Evolutionary conservation across 1,284 basidiomycete species (phyloP).

Genomic region (Ceratobasidium sp.): DNA sequence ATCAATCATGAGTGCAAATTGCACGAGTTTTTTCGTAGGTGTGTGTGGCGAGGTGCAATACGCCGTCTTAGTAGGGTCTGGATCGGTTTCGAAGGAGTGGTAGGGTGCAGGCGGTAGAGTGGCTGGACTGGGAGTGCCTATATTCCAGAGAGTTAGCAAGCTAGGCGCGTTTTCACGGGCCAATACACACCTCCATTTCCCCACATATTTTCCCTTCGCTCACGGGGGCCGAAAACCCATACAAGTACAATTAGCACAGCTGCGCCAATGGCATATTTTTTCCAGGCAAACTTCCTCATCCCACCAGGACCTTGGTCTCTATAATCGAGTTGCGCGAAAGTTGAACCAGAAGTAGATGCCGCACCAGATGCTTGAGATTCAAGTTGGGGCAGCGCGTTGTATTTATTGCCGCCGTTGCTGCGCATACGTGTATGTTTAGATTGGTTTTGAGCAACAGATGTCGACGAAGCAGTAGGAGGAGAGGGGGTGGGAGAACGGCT

Average conservation of each 20-base stretch:
- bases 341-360: neutral
- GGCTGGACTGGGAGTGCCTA: constrained; percentile 24
- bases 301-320: constrained; percentile 26
- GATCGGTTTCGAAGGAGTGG: constrained; percentile 71
- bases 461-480: constrained; percentile 19
- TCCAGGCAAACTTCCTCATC: constrained; percentile 67
- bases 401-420: constrained; percentile 40
- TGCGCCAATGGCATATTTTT: constrained; percentile 73
- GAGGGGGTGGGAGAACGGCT: neutral
- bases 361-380: constrained; percentile 33
- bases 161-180: constrained; percentile 53
- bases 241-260: constrained; percentile 70
- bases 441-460: constrained; percentile 32
- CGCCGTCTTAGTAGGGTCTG: constrained; percentile 73
- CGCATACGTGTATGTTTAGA: constrained; percentile 34
- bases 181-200: constrained; percentile 47
- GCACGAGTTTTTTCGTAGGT: constrained; percentile 71
- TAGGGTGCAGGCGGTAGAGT: constrained; percentile 40
- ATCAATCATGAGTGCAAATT: constrained; percentile 98
- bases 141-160: neutral
- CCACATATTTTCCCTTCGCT: constrained; percentile 57
- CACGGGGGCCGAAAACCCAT: constrained; percentile 74
- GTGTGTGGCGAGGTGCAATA: constrained; percentile 74
- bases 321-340: constrained; percentile 38
- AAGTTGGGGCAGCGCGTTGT: constrained; percentile 38